Percentiles rank a stretch among this genome's conserved stretches.
Conservation (phyloP, 169 alveolate species). For the Eimeria acervulina region DNA sequence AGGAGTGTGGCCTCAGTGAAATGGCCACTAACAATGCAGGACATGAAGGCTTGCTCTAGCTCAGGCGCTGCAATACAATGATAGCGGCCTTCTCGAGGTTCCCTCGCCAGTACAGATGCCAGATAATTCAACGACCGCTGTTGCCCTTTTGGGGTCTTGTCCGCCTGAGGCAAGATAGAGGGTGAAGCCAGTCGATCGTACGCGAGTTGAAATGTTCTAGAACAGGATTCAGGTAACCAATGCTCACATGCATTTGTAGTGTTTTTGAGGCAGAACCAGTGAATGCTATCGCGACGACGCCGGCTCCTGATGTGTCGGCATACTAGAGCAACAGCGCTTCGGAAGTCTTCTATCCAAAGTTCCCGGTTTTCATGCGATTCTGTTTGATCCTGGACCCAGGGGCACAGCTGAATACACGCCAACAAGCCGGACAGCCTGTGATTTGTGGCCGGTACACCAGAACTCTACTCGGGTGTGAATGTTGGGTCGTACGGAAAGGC, state of each 20-base stretch:
- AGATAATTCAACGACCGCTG: constrained; percentile 42
- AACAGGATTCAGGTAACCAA: background rate
- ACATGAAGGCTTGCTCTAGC: constrained; percentile 47
- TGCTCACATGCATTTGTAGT: background rate
- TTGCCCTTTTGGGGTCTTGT: constrained; percentile 54
- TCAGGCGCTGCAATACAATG: constrained; percentile 37
- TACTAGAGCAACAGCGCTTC: constrained; percentile 74
- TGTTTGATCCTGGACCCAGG: constrained; percentile 41
- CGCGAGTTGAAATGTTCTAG: background rate
- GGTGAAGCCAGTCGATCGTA: background rate
- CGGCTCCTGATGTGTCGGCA: background rate
- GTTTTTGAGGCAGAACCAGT: background rate
- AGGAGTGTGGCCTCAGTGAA: constrained; percentile 66
- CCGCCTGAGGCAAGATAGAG: constrained; percentile 11
- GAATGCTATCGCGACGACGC: background rate
- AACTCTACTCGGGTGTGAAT: background rate
- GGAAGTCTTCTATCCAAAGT: constrained; percentile 47
- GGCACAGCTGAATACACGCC: constrained; percentile 58
- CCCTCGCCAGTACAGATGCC: background rate
- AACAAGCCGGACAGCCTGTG: background rate
- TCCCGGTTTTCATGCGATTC: constrained; percentile 32
- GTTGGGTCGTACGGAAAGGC: background rate
- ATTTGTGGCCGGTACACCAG: background rate
- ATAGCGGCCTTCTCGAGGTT: constrained; percentile 24
- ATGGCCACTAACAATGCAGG: constrained; percentile 57